Base-by-base conservation (phyloP, 331 rosid genomes). In the Pyrus hybrid region DNA sequence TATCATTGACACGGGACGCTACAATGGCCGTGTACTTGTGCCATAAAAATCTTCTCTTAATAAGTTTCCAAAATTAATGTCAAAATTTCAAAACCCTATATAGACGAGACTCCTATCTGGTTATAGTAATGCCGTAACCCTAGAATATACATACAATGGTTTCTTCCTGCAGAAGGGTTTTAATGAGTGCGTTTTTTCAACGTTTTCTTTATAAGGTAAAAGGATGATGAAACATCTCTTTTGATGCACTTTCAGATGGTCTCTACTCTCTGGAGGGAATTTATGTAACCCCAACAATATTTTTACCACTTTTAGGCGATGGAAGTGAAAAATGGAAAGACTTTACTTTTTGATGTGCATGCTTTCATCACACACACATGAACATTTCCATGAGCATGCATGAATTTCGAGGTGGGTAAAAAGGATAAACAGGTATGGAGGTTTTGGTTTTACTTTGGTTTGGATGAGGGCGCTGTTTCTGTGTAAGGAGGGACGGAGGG, bases 181-280 rank as follows among this genome's bases (percentile, higher is more conserved):
- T 62, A 16, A 25, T 37, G 45, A 2, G n/a, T 25, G 67, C 10
- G 74, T 28, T 47, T 14, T 22, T 37, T 84, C 85, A 80, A 83
- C 85, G 56, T 82, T 29, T 86, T 74, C 88, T 84, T 80, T 74
- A 71, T 70, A 68, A 73, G 84, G 83, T 77, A 86, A 82, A 68
- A 11, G 10, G 71, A 77, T 84, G 80, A 87, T 79, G 87, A 86
- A 85, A 65, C 80, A 74, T 81, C 84, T 71, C 62, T 62, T 81
- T 85, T 82, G 85, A 82, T 66, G 57, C 57, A 51, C 21, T 6
- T 51, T 51, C 21, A 6, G 70, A 16, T 18, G 25, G 10, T 64
- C 6, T 21, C 69, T 29, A 21, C n/a, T 35, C n/a, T 64, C 43
- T 64, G 47, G 69, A 30, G 69, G 47, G 69, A 64, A 18, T 18